Evolutionary conservation across 495 filamentous ascomycete species (phyloP), one percentile per base, ranked within the genome.

Genomic region (Aspergillus leporis): DNA sequence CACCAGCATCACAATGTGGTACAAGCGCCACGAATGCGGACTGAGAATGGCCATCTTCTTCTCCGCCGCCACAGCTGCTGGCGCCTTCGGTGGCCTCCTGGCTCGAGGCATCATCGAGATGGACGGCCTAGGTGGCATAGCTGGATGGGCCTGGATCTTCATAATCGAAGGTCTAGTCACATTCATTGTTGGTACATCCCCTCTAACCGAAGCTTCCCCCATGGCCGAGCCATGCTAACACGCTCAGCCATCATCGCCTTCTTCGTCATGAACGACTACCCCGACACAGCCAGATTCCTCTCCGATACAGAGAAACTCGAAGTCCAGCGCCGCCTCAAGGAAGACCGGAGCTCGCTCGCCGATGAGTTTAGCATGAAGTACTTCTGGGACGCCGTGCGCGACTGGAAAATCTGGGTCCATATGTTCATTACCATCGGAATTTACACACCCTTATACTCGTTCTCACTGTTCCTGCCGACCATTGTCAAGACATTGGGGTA

Each of bases 81-180:
- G 85, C 5, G 81, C 80, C 10, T 85, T 88, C 61, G 81, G 83
- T 51, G 83, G 83, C 57, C 70, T 87, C 10, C 74, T 86, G 8
- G 81, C 85, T 0, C 81, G 78, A 54, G 81, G 74, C 14, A 73
- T 85, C 40, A 69, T 74, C 6, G 68, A 77, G n/a, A 81, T 89
- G 36, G 66, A 73, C 14, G 75, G 70, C 0, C 50, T 74, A 12
- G 61, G 65, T 21, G 69, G 59, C 10, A 71, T 83, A 43, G 66
- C 75, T 59, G 77, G 74, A 4, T 84, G 79, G 81, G 72, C 80
- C 52, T 83, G 81, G 72, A 82, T 85, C 53, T 85, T 85, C 68
- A 68, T 73, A 30, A 74, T 85, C 30, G 84, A 85, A 57, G 81
- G 81, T 1, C 40, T 80, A 16, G 76, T 85, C 52, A 83, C 82